Evolutionary conservation across 768 basidiomycete species (phyloP), one percentile per base, ranked within the genome.

Genomic region (Tubosaeta sp.): DNA sequence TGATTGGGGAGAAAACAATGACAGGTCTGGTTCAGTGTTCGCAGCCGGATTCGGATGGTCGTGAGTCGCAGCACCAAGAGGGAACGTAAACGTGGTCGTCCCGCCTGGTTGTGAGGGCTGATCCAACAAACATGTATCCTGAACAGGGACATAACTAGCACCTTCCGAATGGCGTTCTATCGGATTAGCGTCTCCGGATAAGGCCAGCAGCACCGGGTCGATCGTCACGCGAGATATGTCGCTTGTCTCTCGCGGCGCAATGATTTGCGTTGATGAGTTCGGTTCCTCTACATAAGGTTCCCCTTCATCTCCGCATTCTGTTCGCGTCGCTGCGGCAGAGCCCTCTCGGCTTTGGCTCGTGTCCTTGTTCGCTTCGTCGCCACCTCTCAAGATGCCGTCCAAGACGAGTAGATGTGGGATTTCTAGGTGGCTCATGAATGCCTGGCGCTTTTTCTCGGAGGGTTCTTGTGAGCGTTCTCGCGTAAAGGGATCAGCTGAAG

Each of bases 1-100:
- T 9, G 77, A 72, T 1, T 57, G 59, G 1, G 82, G 81, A 18
- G 74, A 78, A 19, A 77, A 69, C 27, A 48, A 46, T n/a, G 55
- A 54, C 16, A 64, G 42, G 40, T 63, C 62, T 25, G 55, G n/a
- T 5, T 53, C 47, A 32, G 41, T 47, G 3, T 46, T 58, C 22
- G 24, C 22, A 18, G 49, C 9, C 6, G 29, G 38, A 18, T 48
- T 27, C 14, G 52, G n/a, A 16, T 43, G 3, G 5, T 51, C 3
- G 18, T 2, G 27, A 24, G 29, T 13, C 19, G 27, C 22, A 19
- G 32, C 18, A 16, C 16, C 29, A 29, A 34, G 34, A 24, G 48
- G 34, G 18, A 16, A 38, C 19, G 30, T 11, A 25, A n/a, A 25
- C 27, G n/a, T 22, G 3, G 32, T 22, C 40, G n/a, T n/a, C 6